Evolutionary conservation across 495 filamentous ascomycete genomes (phyloP), one percentile per base, ranked within the genome.

Genomic region (Hypoxylon intermedium): DNA sequence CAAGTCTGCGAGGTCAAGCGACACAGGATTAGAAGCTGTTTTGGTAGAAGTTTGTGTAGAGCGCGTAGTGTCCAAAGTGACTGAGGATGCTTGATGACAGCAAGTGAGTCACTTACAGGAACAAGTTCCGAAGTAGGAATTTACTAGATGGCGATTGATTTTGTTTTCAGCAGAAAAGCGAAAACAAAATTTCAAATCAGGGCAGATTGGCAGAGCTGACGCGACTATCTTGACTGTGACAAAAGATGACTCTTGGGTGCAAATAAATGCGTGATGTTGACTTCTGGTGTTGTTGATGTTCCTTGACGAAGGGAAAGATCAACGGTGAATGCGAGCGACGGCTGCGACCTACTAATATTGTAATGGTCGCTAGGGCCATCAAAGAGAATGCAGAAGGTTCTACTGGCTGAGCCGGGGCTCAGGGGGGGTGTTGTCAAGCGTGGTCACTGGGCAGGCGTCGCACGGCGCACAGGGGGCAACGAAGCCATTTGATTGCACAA

Each of bases 181-280:
- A 61, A 64, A 69, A 65, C 58, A 67, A 73, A 77, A 47, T 58
- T 40, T 53, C 28, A 50, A 59, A 31, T 31, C 20, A 50, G 47
- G 72, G 69, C 68, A 70, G 67, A 58, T 61, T 73, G 75, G 77
- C 77, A 72, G 69, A 64, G 77, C 77, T 81, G 75, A 66, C 73
- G 75, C 78, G 79, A 80, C 72, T 72, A 74, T 77, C 77, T 72
- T 58, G 61, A 77, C 79, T 77, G 79, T 78, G 78, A 82, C 79
- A 76, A 72, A 72, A 74, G 75, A 74, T 71, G 70, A 76, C 74
- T 80, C 79, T 79, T 76, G 64, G 62, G 65, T 71, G 69, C 67
- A 65, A 56, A 63, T 71, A 63, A 70, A 63, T 74, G 68, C 71
- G 68, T 69, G 70, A 71, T 75, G 66, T 65, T 67, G 63, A 68